Percentiles rank a stretch among this genome's conserved stretches.
phyloP scores from a whole-genome alignment of 176 grass and related monocot species.

The Rhynchospora tenuis region DNA sequence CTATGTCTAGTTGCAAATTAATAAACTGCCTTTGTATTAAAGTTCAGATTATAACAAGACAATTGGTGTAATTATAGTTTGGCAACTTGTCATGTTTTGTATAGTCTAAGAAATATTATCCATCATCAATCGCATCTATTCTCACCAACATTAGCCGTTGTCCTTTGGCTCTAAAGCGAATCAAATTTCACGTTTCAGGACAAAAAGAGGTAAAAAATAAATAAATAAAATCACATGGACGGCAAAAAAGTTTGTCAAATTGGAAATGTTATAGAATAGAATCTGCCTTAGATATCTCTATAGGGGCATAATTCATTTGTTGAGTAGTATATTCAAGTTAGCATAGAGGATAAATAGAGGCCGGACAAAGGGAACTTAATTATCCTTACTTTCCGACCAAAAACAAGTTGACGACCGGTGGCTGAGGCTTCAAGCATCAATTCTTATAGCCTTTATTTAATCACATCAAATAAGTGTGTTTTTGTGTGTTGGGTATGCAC shows the following conservation, averaged over 20 bases:
- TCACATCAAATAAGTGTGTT: background rate
- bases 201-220: background rate
- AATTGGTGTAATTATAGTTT: background rate
- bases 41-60: background rate
- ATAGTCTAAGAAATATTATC: background rate
- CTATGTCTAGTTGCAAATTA: background rate
- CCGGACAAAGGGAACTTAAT: background rate
- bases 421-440: constrained; percentile 7
- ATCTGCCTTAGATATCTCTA: background rate
- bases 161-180: no score
- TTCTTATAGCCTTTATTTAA: background rate
- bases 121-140: background rate
- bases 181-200: background rate
- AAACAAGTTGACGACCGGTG: background rate
- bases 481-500: background rate
- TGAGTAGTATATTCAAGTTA: background rate
- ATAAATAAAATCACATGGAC: background rate
- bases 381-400: constrained; percentile 5
- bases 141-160: background rate
- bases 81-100: background rate
- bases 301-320: no score
- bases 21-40: background rate
- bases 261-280: background rate
- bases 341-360: background rate
- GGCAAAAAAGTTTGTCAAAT: background rate